Evolutionary conservation across 2,329 filamentous ascomycete species (phyloP).

Genomic region (Parascedosporium putredinis): DNA sequence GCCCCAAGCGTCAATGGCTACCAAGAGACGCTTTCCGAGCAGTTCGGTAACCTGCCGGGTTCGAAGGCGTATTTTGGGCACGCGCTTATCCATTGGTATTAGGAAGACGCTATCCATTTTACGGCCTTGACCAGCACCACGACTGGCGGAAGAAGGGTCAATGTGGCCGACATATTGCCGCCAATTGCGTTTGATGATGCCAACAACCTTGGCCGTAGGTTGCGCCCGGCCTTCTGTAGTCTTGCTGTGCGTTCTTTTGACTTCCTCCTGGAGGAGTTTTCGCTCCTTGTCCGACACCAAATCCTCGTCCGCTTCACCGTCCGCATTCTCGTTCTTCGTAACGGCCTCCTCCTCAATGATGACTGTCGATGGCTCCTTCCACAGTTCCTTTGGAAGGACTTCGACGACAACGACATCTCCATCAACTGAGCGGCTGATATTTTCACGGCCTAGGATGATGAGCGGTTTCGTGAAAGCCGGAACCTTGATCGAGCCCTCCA

Average conservation of each 20-base stretch:
- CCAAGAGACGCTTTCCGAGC: conserved; percentile 80
- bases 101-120: conserved; percentile 90
- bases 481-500: conserved; percentile 86
- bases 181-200: conserved; percentile 93
- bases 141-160: conserved; percentile 73
- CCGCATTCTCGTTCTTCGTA: conserved; percentile 88
- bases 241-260: conserved; percentile 72
- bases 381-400: conserved; percentile 85
- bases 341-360: conserved; percentile 90
- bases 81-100: conserved; percentile 94
- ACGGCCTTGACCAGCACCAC: conserved; percentile 62
- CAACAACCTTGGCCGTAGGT: conserved; percentile 85
- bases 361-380: conserved; percentile 92
- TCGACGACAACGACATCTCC: conserved; percentile 91
- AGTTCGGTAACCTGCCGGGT: conserved; percentile 85
- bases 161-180: conserved; percentile 95
- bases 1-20: conserved; percentile 93
- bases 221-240: conserved; percentile 68
- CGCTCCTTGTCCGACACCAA: conserved; percentile 84
- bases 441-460: conserved; percentile 81
- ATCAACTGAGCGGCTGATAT: conserved; percentile 88
- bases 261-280: conserved; percentile 81
- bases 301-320: conserved; percentile 63
- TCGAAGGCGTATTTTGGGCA: conserved; percentile 89
- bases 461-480: conserved; percentile 83